A percentile compares a stretch with the other conserved stretches of the same genome.
phyloP scores from a whole-genome alignment of 164 flowering plant genomes.

The Euptelea pleiosperma region DNA sequence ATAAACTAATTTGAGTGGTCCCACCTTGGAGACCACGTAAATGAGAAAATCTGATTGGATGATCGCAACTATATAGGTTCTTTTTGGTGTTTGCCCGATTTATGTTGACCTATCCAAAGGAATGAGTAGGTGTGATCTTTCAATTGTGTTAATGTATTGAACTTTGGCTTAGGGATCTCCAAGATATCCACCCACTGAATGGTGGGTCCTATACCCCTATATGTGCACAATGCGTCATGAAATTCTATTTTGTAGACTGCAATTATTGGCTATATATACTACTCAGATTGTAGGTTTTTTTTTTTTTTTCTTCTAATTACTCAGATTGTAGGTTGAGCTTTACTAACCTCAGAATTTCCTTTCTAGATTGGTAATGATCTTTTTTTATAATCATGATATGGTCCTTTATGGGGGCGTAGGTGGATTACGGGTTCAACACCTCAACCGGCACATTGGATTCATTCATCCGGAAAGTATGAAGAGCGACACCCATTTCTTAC shows the following conservation, averaged over 20 bases:
- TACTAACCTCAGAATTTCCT: background rate
- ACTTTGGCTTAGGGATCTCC: background rate
- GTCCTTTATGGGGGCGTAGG: constrained; percentile 40
- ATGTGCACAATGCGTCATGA: no score
- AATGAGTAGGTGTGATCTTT: background rate
- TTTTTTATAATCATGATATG: background rate
- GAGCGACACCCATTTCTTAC: no score
- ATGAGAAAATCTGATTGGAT: background rate
- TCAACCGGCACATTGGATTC: constrained; percentile 35
- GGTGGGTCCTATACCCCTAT: no score
- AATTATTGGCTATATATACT: background rate
- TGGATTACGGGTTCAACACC: constrained; percentile 58
- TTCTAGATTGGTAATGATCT: background rate
- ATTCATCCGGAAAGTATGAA: no score
- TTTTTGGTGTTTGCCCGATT: background rate
- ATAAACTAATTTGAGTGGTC: background rate
- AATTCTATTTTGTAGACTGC: background rate
- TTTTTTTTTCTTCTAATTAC: no score
- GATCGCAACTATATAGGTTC: background rate
- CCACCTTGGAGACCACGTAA: background rate
- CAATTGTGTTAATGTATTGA: background rate
- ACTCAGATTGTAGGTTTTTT: no score
- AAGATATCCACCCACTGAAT: background rate
- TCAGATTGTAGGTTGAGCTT: background rate
- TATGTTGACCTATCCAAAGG: constrained; percentile 2